Conservation (phyloP, 2,329 filamentous ascomycete genomes). For the Aspergillus ruber region DNA sequence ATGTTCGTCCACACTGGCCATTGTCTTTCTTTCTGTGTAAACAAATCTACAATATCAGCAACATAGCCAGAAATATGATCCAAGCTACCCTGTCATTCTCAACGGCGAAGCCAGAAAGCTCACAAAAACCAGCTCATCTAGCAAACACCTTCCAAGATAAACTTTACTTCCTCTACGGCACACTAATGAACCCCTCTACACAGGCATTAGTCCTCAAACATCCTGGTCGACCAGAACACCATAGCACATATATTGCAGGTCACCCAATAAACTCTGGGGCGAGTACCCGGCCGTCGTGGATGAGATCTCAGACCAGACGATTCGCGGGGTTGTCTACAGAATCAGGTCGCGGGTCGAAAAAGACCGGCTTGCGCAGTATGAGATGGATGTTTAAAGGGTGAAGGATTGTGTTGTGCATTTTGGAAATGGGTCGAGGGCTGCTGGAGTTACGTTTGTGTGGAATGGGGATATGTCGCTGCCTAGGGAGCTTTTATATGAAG, state of each 20-base stretch:
- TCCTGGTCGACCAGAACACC: constrained; percentile 1
- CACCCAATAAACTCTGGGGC: constrained; percentile 7
- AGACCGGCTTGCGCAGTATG: constrained; percentile 1
- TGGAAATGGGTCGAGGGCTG: too few species aligned
- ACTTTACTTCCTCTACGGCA: constrained; percentile 25
- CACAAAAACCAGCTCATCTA: not conserved
- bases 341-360: constrained; percentile 1
- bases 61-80: too few species aligned
- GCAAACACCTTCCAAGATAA: not conserved
- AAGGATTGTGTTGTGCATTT: too few species aligned
- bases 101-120: not conserved
- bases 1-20: too few species aligned
- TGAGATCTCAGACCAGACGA: not conserved
- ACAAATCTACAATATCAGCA: too few species aligned
- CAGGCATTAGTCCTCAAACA: constrained; percentile 5
- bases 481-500: too few species aligned
- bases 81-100: not conserved
- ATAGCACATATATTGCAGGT: constrained; percentile 2
- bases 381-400: too few species aligned
- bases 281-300: constrained; percentile 7
- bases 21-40: too few species aligned
- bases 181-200: constrained; percentile 16
- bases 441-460: too few species aligned
- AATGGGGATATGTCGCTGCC: too few species aligned
- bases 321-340: constrained; percentile 6